Percentiles rank a stretch among this genome's conserved stretches.
These are phyloP conservation scores for Eimeria acervulina DNA, from an alignment of 169 alveolate genomes.

Conservation along the genomic window DNA sequence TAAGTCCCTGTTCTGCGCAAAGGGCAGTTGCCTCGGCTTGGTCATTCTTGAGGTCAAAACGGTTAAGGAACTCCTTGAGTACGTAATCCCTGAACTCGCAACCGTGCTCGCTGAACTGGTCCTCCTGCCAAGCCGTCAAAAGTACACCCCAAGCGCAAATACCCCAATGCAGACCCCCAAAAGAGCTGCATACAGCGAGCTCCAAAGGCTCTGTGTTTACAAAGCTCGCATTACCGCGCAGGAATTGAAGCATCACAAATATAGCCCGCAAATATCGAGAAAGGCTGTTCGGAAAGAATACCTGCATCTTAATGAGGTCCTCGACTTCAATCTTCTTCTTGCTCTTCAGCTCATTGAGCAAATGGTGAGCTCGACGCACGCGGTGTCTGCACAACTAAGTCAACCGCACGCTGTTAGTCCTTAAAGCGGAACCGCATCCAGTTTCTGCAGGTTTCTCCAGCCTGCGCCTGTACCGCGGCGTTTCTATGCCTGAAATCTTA, in stretches of 20 bases:
- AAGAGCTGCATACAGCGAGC: not conserved
- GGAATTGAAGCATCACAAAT: not conserved
- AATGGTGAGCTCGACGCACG: slow-evolving; percentile 53
- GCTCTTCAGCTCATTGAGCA: slow-evolving; percentile 50
- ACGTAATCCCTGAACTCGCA: slow-evolving; percentile 64
- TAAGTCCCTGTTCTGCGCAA: slow-evolving; percentile 38
- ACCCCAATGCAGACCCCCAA: not conserved
- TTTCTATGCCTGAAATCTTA: not conserved
- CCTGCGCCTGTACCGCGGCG: too few relatives aligned
- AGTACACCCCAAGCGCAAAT: not conserved
- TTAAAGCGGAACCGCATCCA: not conserved
- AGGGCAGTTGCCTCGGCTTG: slow-evolving; percentile 53
- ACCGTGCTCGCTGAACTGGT: slow-evolving; percentile 63
- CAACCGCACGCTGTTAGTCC: not conserved
- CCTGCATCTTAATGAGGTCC: slow-evolving; percentile 80
- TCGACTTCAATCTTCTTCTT: slow-evolving; percentile 60
- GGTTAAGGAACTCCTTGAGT: slow-evolving; percentile 37
- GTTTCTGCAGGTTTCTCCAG: not conserved
- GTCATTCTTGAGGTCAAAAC: slow-evolving; percentile 53
- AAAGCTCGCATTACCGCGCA: not conserved
- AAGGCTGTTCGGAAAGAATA: not conserved
- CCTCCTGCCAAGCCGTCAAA: slow-evolving; percentile 11
- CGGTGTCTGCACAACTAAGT: slow-evolving; percentile 6
- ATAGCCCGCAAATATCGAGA: not conserved
- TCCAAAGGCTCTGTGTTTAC: not conserved